Evolutionary conservation across 257 asterid genomes (phyloP), one percentile per base, ranked within the genome.

Genomic region (Solanum chmielewskii): DNA sequence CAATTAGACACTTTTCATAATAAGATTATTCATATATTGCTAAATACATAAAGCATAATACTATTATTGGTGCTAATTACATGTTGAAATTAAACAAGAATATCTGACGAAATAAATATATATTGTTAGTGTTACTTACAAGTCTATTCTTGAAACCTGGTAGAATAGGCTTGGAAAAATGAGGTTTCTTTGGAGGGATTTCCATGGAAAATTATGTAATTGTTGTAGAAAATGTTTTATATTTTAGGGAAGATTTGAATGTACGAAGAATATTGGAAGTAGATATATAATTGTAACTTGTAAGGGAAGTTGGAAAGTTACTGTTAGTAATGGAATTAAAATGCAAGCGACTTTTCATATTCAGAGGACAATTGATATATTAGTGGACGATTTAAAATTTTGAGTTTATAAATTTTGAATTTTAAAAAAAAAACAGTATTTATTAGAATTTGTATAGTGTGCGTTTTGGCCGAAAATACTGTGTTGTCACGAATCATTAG

Each of bases 131-230:
- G 12, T 9, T 6, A 41, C 83, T 41, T 12, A 83, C 76, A 8
- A 88, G 21, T 85, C 75, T 86, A 84, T 84, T 5, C 47, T 84
- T 76, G 74, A 74, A 88, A 2, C 88, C 88, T 41, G 87, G 86
- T 1, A 84, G 13, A 25, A 88, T 44, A 6, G 86, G 86, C 7
- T 75, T 56, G 71, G 76, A 75, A 85, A 88, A 88, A 56, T 88
- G 88, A 84, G 86, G 90, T 18, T 84, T 88, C 16, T 60, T 62
- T 14, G 87, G 59, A n/a, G 87, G 60, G 25, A 83, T 25, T 47
- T 69, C 74, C 60, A 62, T 73, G 74, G 87, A 69, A 1, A 14
- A 29, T 12, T 23, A 60, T 13, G 41, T 69, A 69, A 13, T 29
- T 31, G 8, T 9, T 69, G 76, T 14, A 69, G 41, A 31, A 18